Evolutionary conservation across 176 grass and related monocot genomes (phyloP).

Genomic region (Tuctoria greenei): DNA sequence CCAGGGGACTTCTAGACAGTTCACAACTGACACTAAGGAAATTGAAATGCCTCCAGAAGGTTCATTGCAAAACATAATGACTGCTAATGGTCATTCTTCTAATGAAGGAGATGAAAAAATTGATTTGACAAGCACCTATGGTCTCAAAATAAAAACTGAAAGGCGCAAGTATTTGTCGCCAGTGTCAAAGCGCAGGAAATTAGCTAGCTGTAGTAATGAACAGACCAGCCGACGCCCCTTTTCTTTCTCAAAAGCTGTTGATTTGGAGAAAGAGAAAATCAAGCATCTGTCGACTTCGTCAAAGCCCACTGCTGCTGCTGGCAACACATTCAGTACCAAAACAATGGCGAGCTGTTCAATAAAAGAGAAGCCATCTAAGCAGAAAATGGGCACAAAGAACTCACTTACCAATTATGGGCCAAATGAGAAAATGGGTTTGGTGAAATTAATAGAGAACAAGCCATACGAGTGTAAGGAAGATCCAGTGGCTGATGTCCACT

Average conservation of each 20-base stretch:
- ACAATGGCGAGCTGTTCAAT: constrained; percentile 14
- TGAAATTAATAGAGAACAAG: constrained; percentile 25
- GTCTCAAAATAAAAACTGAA: constrained; percentile 52
- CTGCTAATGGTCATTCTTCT: constrained; percentile 48
- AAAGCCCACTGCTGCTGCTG: constrained; percentile 31
- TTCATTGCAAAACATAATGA: constrained; percentile 23
- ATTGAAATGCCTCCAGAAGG: constrained; percentile 34
- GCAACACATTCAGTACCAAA: constrained; percentile 23
- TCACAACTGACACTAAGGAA: constrained; percentile 31
- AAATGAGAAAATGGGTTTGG: constrained; percentile 30
- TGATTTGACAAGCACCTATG: constrained; percentile 36
- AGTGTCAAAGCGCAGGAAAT: constrained; percentile 68
- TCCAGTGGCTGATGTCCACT: constrained; percentile 15
- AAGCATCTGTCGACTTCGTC: constrained; percentile 26
- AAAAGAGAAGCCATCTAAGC: constrained; percentile 43
- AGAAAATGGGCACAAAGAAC: constrained; percentile 9
- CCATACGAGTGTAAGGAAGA: constrained; percentile 34
- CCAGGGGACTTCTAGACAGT: constrained; percentile 26
- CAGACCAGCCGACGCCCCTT: constrained; percentile 29
- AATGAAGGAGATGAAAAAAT: constrained; percentile 15
- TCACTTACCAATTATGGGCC: constrained; percentile 20
- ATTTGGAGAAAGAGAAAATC: constrained; percentile 41
- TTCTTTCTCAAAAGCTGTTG: constrained; percentile 43
- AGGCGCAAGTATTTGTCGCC: constrained; percentile 68
- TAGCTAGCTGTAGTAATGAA: constrained; percentile 72